Evolutionary conservation across 1,284 basidiomycete genomes (phyloP).

Genomic region (Ustilago esculenta): DNA sequence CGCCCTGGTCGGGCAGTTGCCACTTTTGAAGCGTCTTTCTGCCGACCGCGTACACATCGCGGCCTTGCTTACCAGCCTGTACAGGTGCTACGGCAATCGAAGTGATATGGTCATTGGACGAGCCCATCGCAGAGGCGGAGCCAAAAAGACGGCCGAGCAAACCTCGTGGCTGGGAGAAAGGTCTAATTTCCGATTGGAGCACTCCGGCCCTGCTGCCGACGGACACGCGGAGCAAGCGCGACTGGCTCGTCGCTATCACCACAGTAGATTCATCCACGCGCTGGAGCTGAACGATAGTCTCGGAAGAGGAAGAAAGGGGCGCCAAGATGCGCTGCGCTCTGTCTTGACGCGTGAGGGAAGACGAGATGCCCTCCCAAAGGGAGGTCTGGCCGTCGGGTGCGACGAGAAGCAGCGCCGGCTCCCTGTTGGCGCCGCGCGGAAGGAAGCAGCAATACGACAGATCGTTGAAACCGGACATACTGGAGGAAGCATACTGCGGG

Average conservation of each 20-base stretch:
- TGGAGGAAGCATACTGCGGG: slow-evolving; percentile 31
- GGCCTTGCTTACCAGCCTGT: slow-evolving; percentile 23
- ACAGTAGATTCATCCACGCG: slow-evolving; percentile 42
- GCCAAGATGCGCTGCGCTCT: slow-evolving; percentile 32
- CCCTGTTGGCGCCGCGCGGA: slow-evolving; percentile 27
- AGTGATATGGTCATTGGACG: slow-evolving; percentile 38
- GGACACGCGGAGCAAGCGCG: slow-evolving; percentile 43
- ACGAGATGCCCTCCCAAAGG: slow-evolving; percentile 56
- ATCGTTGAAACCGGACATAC: slow-evolving; percentile 32
- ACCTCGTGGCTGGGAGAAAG: slow-evolving; percentile 55
- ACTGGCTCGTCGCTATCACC: slow-evolving; percentile 51
- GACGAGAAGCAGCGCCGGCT: slow-evolving; percentile 56
- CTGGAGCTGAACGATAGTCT: slow-evolving; percentile 42
- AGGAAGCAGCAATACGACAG: slow-evolving; percentile 43
- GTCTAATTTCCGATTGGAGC: slow-evolving; percentile 44
- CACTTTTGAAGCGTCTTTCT: slow-evolving; percentile 59
- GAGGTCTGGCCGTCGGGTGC: slow-evolving; percentile 43
- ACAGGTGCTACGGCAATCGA: slow-evolving; percentile 49
- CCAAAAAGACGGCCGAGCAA: slow-evolving; percentile 60
- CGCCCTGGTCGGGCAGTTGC: slow-evolving; percentile 56
- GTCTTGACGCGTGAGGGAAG: slow-evolving; percentile 41
- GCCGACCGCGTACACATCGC: slow-evolving; percentile 56
- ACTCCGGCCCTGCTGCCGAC: slow-evolving; percentile 48
- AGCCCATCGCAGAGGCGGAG: slow-evolving; percentile 33
- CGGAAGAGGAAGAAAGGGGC: slow-evolving; percentile 26